phyloP scores from a whole-genome alignment of 164 flowering plant genomes.

The Magnolia kwangsiensis region DNA sequence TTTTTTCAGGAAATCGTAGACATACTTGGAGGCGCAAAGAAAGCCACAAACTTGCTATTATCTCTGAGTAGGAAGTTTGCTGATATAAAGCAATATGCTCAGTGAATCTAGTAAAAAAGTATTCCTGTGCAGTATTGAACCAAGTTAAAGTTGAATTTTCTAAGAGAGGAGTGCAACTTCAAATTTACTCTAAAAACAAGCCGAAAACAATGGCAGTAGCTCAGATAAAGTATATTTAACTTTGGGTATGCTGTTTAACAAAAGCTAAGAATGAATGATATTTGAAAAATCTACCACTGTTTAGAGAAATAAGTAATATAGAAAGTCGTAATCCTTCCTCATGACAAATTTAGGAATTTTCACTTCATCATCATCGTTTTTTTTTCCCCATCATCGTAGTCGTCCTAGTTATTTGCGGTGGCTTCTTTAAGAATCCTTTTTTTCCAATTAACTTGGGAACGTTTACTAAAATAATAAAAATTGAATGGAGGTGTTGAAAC shows the following conservation, averaged over 20 bases:
- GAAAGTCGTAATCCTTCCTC: too few species aligned
- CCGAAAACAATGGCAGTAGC: background rate
- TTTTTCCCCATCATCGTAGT: too few species aligned
- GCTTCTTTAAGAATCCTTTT: too few species aligned
- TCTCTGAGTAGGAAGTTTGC: conserved; percentile 71
- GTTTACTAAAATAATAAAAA: too few species aligned
- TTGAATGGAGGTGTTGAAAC: too few species aligned
- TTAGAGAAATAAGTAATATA: too few species aligned
- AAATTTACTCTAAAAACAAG: background rate
- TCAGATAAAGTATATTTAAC: background rate
- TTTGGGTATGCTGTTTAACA: background rate
- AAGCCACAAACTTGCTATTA: conserved; percentile 89
- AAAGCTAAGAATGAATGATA: too few species aligned
- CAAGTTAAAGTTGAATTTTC: background rate
- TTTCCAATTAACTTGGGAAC: too few species aligned
- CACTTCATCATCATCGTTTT: too few species aligned
- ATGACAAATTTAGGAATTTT: too few species aligned
- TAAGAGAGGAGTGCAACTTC: background rate
- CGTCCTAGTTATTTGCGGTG: too few species aligned
- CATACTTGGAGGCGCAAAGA: conserved; percentile 92
- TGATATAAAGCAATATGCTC: conserved; percentile 59
- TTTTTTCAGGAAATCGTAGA: background rate
- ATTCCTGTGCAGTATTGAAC: conserved; percentile 45
- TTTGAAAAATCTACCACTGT: too few species aligned
- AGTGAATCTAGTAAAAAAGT: conserved; percentile 52